Evolutionary conservation across 129 eudicot genomes (phyloP), one percentile per base, ranked within the genome.

Genomic region (Flaveria robusta): DNA sequence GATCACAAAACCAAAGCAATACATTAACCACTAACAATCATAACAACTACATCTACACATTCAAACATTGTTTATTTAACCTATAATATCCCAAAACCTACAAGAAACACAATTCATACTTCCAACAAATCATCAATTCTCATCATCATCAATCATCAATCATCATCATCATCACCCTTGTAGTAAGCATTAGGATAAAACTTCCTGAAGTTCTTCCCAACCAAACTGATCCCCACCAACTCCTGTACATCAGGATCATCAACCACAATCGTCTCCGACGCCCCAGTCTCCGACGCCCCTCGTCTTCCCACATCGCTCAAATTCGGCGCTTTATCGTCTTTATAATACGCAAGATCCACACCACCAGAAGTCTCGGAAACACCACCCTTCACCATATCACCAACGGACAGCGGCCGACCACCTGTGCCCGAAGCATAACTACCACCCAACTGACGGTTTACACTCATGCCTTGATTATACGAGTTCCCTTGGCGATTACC

Each of bases 171-270:
- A 34, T 43, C 13, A 10, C 13, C 47, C 74, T 56, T 68, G 29
- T 67, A 67, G 29, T 66, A 68, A 0, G 81, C 81, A 52, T 77
- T 68, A 9, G 81, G 81, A 54, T 68, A 77, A 56, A 22, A 68
- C 81, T n/a, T 52, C 58, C 16, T 41, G 16, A 77, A 77, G 11
- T 67, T 54, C 20, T 54, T 41, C 68, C 81, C 81, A 7, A 77
- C 81, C 81, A 77, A 77, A 77, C 81, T 77, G 46, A 77, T 68
- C 68, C 81, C 81, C 8, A 54, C 68, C 22, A 67, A 67, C 45
- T 67, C 74, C 18, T 51, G 74, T 3, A 39, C 51, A 39, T 68
- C 81, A 3, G 59, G 55, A 76, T 74, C 77, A 59, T 19, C 6
- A 39, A 12, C 18, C 14, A 6, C 10, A 11, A 12, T 18, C 29